Base-by-base conservation (phyloP, 768 basidiomycete species). In the Mrakia blollopis region DNA sequence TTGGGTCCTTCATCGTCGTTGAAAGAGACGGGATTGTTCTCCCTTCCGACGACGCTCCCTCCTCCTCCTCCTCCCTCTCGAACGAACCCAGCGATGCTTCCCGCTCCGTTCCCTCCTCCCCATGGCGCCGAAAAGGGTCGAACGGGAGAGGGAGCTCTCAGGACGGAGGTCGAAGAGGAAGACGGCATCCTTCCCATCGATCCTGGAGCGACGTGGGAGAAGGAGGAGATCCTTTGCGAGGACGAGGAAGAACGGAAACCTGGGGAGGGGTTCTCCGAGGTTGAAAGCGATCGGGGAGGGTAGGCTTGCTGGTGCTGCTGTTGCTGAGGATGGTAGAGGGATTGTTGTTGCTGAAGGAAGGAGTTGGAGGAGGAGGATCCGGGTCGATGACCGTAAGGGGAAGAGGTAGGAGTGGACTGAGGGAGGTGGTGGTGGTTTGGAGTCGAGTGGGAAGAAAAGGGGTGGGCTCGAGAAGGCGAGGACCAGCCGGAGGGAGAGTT, bases 41-140 rank as follows among this genome's bases (percentile, higher is more conserved):
- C 57, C 30, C 30, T 32, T 63, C 62, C 62, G n/a, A 21, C 32
- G 30, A 32, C 62, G 30, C 62, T 37, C 62, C 32, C 62, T 21
- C 62, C 61, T 28, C 32, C 62, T 21, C 62, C 61, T 28, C 35
- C 62, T 30, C 35, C 62, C 7, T 37, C 30, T 25, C 62, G n/a
- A 13, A 35, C 62, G 35, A 63, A 63, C 32, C 62, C 62, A 57
- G 57, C 57, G 57, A 57, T 57, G 57, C 57, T 57, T 6, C 57
- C 57, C 4, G 57, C 28, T 11, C 57, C 57, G 57, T 57, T 57
- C 57, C 57, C 57, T 57, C 57, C 62, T 63, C 62, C 62, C 62
- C 30, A 32, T 37, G 62, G 62, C 2, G 62, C 62, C 30, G 62
- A 63, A 32, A 28, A 63, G 16, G 62, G 62, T 37, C 62, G 62